These are phyloP conservation scores for Colletotrichum caudatum DNA, from an alignment of 2,329 filamentous ascomycete species.

Conservation along the genomic window DNA sequence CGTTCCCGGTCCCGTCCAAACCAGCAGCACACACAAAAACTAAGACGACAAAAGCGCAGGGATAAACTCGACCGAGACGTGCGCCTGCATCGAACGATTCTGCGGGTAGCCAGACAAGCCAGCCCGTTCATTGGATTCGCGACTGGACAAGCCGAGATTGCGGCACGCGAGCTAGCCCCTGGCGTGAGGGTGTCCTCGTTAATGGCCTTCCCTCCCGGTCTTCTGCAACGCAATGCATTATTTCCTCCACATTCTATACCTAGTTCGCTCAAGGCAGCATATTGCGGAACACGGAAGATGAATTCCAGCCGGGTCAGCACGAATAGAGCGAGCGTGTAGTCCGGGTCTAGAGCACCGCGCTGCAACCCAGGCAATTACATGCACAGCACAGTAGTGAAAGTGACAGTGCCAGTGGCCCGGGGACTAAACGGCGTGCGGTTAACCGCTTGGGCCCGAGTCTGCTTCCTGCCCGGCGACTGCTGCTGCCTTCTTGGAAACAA, in stretches of 20 bases:
- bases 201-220: slow-evolving; percentile 5
- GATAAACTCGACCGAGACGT: slow-evolving; percentile 29
- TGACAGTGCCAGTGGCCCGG: not conserved
- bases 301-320: not conserved
- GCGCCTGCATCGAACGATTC: slow-evolving; percentile 38
- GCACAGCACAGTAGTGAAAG: slow-evolving; percentile 7
- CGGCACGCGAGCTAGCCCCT: not conserved
- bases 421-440: not conserved
- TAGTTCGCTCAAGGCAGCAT: not conserved
- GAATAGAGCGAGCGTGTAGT: not conserved
- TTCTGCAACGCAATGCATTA: not conserved
- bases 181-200: slow-evolving; percentile 35
- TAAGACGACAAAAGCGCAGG: slow-evolving; percentile 14
- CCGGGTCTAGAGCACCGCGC: not conserved
- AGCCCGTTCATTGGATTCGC: slow-evolving; percentile 4
- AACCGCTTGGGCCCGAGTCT: not conserved
- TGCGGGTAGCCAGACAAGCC: slow-evolving; percentile 27
- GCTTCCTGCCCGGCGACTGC: not conserved
- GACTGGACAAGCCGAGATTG: not conserved
- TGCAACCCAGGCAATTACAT: slow-evolving; percentile 4
- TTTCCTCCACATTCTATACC: not conserved
- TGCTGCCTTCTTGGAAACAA: not conserved
- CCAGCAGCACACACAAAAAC: not conserved
- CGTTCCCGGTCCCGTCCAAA: slow-evolving; percentile 21
- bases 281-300: not conserved